phyloP scores from a whole-genome alignment of 768 basidiomycete species.

The Mrakia blollopis region DNA sequence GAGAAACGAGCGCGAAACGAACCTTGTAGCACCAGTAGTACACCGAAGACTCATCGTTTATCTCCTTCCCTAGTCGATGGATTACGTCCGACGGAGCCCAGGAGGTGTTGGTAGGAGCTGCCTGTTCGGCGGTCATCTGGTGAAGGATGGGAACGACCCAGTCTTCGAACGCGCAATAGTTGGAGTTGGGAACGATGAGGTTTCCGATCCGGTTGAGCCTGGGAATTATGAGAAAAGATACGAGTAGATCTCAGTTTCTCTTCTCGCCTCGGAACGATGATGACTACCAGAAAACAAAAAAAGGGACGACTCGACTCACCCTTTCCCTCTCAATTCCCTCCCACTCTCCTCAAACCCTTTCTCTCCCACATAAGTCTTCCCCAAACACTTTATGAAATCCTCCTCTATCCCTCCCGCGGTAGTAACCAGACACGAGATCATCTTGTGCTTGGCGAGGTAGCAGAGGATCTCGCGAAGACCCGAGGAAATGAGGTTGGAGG shows the following conservation, averaged over 20 bases:
- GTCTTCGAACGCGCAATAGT: constrained; percentile 99
- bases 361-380: constrained; percentile 90
- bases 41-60: constrained; percentile 84
- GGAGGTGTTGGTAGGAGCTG: constrained; percentile 37
- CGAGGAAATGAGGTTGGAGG: constrained; percentile 96
- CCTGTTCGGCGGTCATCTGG: constrained; percentile 82
- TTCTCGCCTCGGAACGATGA: too few relatives aligned
- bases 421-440: constrained; percentile 84
- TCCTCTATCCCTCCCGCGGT: constrained; percentile 98
- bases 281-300: neutral
- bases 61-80: constrained; percentile 88
- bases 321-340: constrained; percentile 72
- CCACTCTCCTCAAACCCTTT: constrained; percentile 77
- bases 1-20: constrained; percentile 39
- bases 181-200: constrained; percentile 91
- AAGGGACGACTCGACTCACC: constrained; percentile 43
- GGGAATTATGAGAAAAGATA: neutral
- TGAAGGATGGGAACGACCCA: constrained; percentile 96
- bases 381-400: constrained; percentile 97
- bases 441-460: constrained; percentile 86
- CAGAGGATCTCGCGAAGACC: constrained; percentile 88
- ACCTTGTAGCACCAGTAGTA: constrained; percentile 99
- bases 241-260: neutral
- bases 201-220: constrained; percentile 95
- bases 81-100: constrained; percentile 98